A percentile compares a stretch with the other conserved stretches of the same genome.
Evolutionary conservation across 2,329 filamentous ascomycete genomes (phyloP).

Genomic region (Neoarthrinium moseri): DNA sequence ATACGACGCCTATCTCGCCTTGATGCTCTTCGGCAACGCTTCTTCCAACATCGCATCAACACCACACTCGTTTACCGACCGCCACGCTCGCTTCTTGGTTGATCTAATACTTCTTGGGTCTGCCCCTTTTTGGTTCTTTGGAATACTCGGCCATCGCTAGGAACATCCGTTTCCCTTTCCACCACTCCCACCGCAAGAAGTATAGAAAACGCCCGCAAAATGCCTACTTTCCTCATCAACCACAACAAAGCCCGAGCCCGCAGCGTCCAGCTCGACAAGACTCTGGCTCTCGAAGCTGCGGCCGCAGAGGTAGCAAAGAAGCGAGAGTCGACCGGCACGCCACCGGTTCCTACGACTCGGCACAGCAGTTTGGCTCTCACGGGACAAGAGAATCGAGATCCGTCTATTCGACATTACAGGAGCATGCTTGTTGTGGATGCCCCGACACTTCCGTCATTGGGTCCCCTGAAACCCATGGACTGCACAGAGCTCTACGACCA

Average conservation of each 20-base stretch:
- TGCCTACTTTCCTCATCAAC: constrained; percentile 41
- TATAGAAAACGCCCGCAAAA: constrained; percentile 22
- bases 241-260: constrained; percentile 44
- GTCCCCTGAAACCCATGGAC: constrained; percentile 39
- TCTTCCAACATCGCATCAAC: constrained; percentile 18
- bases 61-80: constrained; percentile 23
- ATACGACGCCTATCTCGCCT: constrained; percentile 11
- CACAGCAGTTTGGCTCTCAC: constrained; percentile 32
- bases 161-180: constrained; percentile 27
- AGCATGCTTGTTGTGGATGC: constrained; percentile 56
- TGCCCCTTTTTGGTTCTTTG: constrained; percentile 31
- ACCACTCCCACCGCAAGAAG: constrained; percentile 15
- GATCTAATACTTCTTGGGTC: constrained; percentile 49
- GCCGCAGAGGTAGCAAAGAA: constrained; percentile 15
- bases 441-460: constrained; percentile 46
- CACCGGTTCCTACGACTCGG: constrained; percentile 26
- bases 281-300: constrained; percentile 13
- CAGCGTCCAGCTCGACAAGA: constrained; percentile 48
- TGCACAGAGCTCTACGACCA: constrained; percentile 46
- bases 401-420: constrained; percentile 36
- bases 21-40: constrained; percentile 1
- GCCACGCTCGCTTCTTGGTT: constrained; percentile 35
- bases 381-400: constrained; percentile 37
- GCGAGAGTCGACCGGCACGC: constrained; percentile 18
- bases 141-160: constrained; percentile 33